Percentiles rank a stretch among this genome's conserved stretches.
These are phyloP conservation scores for Nymphaea thermarum DNA, from an alignment of 164 flowering plant genomes.

Conservation along the genomic window DNA sequence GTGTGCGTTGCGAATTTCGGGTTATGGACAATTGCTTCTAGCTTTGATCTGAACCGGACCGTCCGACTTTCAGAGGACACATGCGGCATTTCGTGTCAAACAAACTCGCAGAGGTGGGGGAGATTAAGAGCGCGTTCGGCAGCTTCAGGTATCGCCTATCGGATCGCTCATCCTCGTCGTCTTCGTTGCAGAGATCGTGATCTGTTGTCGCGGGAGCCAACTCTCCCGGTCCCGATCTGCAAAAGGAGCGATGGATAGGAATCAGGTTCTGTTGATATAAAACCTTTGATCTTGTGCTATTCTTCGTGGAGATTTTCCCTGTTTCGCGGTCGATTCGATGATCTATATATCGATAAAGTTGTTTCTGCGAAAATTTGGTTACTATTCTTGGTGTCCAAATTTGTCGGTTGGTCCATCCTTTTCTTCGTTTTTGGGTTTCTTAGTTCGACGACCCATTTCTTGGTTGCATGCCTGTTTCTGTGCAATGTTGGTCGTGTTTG, in stretches of 20 bases:
- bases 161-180: background rate
- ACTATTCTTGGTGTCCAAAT: background rate
- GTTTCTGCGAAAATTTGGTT: background rate
- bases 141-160: background rate
- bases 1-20: no score
- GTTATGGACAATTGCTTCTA: no score
- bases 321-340: background rate
- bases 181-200: background rate
- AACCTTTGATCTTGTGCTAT: background rate
- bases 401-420: background rate
- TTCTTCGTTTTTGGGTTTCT: background rate
- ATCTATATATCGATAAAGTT: background rate
- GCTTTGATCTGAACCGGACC: no score
- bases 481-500: no score
- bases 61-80: no score
- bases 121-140: background rate
- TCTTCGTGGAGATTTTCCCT: background rate
- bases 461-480: no score
- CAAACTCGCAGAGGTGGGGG: no score
- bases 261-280: background rate
- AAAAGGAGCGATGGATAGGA: background rate
- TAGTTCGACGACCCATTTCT: background rate
- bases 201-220: background rate
- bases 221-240: background rate
- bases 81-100: no score